Evolutionary conservation across 108 stramenopile genomes (phyloP), one percentile per base, ranked within the genome.

Genomic region (Parmales sp.): DNA sequence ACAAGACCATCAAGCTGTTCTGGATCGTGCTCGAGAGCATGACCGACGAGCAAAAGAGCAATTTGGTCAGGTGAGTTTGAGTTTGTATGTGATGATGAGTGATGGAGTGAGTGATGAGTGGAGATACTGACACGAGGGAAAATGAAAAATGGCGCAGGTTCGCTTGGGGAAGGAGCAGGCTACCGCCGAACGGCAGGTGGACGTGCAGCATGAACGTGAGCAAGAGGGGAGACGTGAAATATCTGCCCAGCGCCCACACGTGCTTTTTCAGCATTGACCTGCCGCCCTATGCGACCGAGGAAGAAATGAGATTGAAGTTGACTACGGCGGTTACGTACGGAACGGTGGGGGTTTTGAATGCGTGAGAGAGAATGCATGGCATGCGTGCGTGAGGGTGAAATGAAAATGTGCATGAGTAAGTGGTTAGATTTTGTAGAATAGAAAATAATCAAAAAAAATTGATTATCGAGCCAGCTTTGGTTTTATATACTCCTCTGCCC

Each of bases 251-350:
- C 5, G 95, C 95, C n/a, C 95, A 96, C 72, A 96, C 95, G 31
- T 96, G 95, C 71, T 96, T 96, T 84, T 92, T 94, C 73, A 80
- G 87, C 20, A 81, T 96, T 20, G 95, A 96, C 68, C 78, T 96
- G 28, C 93, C 95, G 1, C 80, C 80, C 23, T 96, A 96, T 75
- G 77, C 71, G 31, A 86, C 76, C 63, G 90, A 93, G 76, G 86
- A 88, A 9, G 90, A 89, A 79, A 78, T 95, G 78, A 77, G 76
- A 51, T 87, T 89, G 51, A 96, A 96, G 76, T 73, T 96, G 20
- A 65, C 93, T 0, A 88, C 82, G 63, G 92, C 95, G 2, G 90
- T 96, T 25, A 88, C 81, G 39, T 90, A 96, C 70, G 92, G 93
- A 18, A 81, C 79, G n/a, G 82, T 86, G 8, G 81, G 75, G 8